phyloP scores from a whole-genome alignment of 2,329 filamentous ascomycete genomes.

The Domatiomyces globalis region DNA sequence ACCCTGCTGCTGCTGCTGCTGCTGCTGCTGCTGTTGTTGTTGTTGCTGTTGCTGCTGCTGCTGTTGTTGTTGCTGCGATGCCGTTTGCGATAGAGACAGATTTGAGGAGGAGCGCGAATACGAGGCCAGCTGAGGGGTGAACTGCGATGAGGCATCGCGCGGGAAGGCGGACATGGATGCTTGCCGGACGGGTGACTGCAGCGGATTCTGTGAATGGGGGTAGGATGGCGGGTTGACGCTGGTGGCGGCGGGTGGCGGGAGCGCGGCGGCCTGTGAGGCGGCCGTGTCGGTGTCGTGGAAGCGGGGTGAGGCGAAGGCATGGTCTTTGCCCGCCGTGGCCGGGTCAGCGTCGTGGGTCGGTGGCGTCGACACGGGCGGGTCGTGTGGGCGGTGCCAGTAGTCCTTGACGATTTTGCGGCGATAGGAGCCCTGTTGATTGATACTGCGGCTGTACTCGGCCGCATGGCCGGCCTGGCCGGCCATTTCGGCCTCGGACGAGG shows the following conservation, averaged over 20 bases:
- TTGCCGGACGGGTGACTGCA: conserved; percentile 60
- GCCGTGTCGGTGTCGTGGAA: conserved; percentile 14
- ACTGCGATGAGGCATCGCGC: conserved; percentile 51
- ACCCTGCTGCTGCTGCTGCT: conserved; percentile 16
- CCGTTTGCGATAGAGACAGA: conserved; percentile 40
- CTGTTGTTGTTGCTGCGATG: conserved; percentile 26
- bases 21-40: conserved; percentile 27
- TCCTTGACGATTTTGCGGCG: conserved; percentile 67
- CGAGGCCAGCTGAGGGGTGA: conserved; percentile 27
- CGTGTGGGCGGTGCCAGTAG: conserved; percentile 71
- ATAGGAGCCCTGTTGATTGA: conserved; percentile 66
- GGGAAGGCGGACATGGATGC: conserved; percentile 41
- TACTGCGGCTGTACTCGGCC: conserved; percentile 75
- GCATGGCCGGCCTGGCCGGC: conserved; percentile 76
- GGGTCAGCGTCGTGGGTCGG: conserved; percentile 23
- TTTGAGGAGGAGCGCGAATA: conserved; percentile 38
- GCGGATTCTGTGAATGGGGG: conserved; percentile 54
- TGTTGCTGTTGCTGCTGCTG: conserved; percentile 26
- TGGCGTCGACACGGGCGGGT: conserved; percentile 48
- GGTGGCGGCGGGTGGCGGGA: conserved; percentile 22
- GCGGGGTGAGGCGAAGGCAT: conserved; percentile 13
- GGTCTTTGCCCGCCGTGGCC: conserved; percentile 15
- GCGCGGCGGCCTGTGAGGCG: conserved; percentile 4
- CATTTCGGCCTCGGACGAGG: conserved; percentile 63
- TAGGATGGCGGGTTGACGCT: conserved; percentile 52